Conservation (phyloP, 805 yeast species). For the Vanderwaltozyma polyspora region DNA sequence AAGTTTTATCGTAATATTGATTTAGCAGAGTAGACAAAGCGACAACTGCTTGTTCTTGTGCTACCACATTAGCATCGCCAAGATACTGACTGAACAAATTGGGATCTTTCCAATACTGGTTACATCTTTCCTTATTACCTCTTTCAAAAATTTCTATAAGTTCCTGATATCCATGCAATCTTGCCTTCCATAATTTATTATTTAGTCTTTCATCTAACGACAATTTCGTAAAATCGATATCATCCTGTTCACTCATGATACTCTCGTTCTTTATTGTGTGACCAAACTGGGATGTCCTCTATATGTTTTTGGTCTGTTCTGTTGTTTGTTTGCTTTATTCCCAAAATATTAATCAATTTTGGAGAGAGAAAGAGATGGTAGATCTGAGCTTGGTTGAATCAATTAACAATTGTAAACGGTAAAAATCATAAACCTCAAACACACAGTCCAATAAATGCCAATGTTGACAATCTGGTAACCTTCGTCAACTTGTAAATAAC, state of each 20-base stretch:
- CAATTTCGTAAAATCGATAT: constrained; percentile 49
- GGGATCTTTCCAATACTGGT: constrained; percentile 37
- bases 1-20: constrained; percentile 2
- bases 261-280: neutral
- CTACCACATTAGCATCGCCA: constrained; percentile 77
- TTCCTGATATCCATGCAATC: constrained; percentile 71
- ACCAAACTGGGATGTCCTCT: too few relatives aligned
- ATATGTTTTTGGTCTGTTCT: neutral
- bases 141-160: constrained; percentile 39
- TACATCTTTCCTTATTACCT: constrained; percentile 20
- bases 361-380: too few relatives aligned
- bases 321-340: neutral
- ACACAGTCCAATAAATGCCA: too few relatives aligned
- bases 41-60: constrained; percentile 72
- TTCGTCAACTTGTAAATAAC: too few relatives aligned
- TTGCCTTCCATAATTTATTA: constrained; percentile 81
- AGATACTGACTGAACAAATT: constrained; percentile 48
- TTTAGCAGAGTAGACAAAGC: constrained; percentile 28
- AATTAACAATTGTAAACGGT: too few relatives aligned
- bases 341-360: neutral
- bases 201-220: constrained; percentile 55
- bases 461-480: too few relatives aligned
- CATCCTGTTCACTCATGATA: constrained; percentile 26
- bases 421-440: too few relatives aligned
- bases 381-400: too few relatives aligned